Evolutionary conservation across 345 rosid species (phyloP).

Genomic region (Microthlaspi erraticum): DNA sequence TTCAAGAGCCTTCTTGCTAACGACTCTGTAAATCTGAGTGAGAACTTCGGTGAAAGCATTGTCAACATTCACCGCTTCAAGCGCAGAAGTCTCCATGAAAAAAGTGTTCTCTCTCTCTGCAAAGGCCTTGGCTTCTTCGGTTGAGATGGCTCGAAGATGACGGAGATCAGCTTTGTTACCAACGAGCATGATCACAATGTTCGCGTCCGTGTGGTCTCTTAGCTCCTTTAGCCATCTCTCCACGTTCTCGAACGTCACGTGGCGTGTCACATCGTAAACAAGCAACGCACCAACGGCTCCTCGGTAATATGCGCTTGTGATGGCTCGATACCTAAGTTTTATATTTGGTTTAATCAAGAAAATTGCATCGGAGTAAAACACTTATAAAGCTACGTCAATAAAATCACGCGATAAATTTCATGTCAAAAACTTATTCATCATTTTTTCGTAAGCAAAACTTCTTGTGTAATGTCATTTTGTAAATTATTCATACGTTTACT

Average conservation of each 20-base stretch:
- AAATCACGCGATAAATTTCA: too few relatives aligned
- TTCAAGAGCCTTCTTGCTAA: constrained; percentile 84
- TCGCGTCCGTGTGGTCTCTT: constrained; percentile 80
- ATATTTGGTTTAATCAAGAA: background rate
- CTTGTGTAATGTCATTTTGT: too few relatives aligned
- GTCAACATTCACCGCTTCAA: constrained; percentile 83
- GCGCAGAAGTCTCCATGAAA: constrained; percentile 92
- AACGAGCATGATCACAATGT: constrained; percentile 87
- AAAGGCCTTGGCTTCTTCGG: constrained; percentile 67
- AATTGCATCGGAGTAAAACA: too few relatives aligned
- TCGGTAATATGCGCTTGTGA: constrained; percentile 89
- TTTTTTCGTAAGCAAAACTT: too few relatives aligned
- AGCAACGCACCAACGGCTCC: constrained; percentile 89
- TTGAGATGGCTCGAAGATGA: constrained; percentile 77
- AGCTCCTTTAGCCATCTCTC: constrained; percentile 95
- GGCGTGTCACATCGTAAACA: constrained; percentile 85
- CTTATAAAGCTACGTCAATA: too few relatives aligned
- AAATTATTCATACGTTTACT: too few relatives aligned
- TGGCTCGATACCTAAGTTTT: constrained; percentile 66
- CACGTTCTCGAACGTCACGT: constrained; percentile 82
- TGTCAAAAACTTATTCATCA: too few relatives aligned
- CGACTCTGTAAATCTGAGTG: constrained; percentile 75
- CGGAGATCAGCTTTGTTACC: constrained; percentile 95
- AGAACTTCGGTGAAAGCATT: constrained; percentile 83
- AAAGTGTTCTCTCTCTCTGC: constrained; percentile 74